These are phyloP conservation scores for Alnus rubra DNA, from an alignment of 306 rosid species.

Conservation along the genomic window DNA sequence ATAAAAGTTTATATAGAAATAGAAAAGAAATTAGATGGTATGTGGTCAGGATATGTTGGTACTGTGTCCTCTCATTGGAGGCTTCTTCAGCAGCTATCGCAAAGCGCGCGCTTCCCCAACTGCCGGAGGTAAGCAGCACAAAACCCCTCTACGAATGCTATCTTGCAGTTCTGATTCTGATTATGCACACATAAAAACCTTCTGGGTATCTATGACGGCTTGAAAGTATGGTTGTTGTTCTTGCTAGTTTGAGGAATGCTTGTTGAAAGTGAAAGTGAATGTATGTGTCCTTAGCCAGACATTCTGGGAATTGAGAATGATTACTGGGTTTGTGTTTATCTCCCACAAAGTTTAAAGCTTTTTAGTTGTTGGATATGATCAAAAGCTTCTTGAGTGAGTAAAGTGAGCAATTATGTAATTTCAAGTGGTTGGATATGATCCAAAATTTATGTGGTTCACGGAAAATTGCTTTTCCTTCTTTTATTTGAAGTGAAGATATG, in stretches of 20 bases:
- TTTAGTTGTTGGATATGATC: not conserved
- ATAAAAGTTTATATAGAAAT: not conserved
- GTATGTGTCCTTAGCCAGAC: not conserved
- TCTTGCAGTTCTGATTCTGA: not conserved
- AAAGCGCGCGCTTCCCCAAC: conserved; percentile 18
- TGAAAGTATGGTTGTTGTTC: not conserved
- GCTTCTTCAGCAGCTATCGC: conserved; percentile 26
- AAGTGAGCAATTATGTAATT: not conserved
- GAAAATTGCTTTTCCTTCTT: not conserved
- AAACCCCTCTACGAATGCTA: not conserved
- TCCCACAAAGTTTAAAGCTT: not conserved
- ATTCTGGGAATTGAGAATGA: not conserved
- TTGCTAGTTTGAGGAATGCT: not conserved
- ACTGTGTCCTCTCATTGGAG: conserved; percentile 42
- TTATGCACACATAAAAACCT: not conserved
- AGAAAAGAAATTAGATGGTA: not conserved
- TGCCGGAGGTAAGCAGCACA: conserved; percentile 1
- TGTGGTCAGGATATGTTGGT: conserved; percentile 22
- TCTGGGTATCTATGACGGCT: not conserved
- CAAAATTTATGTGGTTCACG: not conserved
- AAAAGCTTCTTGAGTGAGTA: not conserved
- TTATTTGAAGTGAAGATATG: not conserved
- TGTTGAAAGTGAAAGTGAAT: not conserved
- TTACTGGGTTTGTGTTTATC: not conserved
- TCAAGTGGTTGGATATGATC: not conserved